These are phyloP conservation scores for Xylariaceae sp. DNA, from an alignment of 2,329 filamentous ascomycete genomes.

Conservation along the genomic window DNA sequence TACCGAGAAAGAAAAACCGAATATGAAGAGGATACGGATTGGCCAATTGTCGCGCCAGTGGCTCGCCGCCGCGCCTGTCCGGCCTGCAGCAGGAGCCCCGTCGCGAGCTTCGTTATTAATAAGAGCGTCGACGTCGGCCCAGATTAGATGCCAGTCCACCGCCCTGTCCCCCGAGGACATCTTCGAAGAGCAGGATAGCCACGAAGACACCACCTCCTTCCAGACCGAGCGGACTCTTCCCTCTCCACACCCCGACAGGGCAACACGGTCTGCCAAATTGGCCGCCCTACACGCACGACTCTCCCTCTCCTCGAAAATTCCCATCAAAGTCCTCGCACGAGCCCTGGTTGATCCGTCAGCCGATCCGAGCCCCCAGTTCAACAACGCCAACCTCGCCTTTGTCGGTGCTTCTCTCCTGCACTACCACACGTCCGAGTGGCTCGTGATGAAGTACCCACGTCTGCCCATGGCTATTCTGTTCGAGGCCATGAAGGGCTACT, in stretches of 20 bases:
- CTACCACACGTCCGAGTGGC: constrained; percentile 83
- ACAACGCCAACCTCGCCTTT: constrained; percentile 78
- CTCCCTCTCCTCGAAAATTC: constrained; percentile 72
- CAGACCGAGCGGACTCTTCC: constrained; percentile 44
- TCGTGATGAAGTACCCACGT: constrained; percentile 84
- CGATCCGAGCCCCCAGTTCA: constrained; percentile 73
- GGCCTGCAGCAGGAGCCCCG: constrained; percentile 38
- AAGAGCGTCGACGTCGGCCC: constrained; percentile 17
- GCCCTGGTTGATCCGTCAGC: constrained; percentile 82
- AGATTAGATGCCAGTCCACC: constrained; percentile 25
- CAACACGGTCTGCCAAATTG: constrained; percentile 76
- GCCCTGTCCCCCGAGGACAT: constrained; percentile 18
- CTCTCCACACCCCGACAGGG: constrained; percentile 64
- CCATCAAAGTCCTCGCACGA: constrained; percentile 78
- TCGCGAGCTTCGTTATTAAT: constrained; percentile 28
- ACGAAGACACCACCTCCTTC: constrained; percentile 13
- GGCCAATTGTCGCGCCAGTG: constrained; percentile 56
- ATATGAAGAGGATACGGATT: constrained; percentile 58
- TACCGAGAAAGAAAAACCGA: constrained; percentile 3
- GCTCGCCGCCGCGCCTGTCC: constrained; percentile 40
- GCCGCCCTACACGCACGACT: constrained; percentile 88
- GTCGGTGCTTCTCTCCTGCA: constrained; percentile 78
- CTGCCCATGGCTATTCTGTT: constrained; percentile 85
- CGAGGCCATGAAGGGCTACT: constrained; percentile 78
- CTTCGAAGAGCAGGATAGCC: constrained; percentile 16